phyloP scores from a whole-genome alignment of 306 rosid genomes.

The Trichosanthes truncata region DNA sequence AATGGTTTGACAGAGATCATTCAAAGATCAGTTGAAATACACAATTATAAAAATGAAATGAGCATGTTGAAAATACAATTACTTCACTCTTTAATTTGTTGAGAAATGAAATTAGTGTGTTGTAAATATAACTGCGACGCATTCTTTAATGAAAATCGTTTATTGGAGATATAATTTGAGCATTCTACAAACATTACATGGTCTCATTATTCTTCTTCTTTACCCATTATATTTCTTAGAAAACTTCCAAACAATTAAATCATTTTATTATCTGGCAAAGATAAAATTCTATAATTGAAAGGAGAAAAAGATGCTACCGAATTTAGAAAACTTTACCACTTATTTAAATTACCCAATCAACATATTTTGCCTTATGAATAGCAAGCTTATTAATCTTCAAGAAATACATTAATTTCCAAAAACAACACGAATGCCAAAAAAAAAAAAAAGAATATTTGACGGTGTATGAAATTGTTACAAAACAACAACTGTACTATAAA shows the following conservation, averaged over 20 bases:
- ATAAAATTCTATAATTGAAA: too few relatives aligned
- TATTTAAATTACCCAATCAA: too few relatives aligned
- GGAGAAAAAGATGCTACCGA: too few relatives aligned
- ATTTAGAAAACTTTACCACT: too few relatives aligned
- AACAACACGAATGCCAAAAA: not conserved
- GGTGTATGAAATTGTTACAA: not conserved
- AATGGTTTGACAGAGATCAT: too few relatives aligned
- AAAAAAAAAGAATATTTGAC: not conserved
- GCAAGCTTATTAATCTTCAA: not conserved
- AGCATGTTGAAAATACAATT: too few relatives aligned
- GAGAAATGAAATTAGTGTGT: too few relatives aligned
- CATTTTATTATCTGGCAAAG: not conserved
- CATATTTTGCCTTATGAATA: too few relatives aligned
- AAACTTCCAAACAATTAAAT: not conserved
- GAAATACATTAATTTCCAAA: not conserved
- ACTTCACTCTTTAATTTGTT: too few relatives aligned
- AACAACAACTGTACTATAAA: not conserved
- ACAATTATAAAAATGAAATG: not conserved
- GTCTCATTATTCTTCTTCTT: not conserved
- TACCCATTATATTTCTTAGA: too few relatives aligned
- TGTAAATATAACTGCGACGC: too few relatives aligned
- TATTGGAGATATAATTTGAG: not conserved
- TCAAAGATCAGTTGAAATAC: too few relatives aligned
- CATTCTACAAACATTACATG: not conserved
- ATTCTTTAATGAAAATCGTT: not conserved